Conservation (phyloP, 768 basidiomycete species). For the Gymnopilus dilepis region DNA sequence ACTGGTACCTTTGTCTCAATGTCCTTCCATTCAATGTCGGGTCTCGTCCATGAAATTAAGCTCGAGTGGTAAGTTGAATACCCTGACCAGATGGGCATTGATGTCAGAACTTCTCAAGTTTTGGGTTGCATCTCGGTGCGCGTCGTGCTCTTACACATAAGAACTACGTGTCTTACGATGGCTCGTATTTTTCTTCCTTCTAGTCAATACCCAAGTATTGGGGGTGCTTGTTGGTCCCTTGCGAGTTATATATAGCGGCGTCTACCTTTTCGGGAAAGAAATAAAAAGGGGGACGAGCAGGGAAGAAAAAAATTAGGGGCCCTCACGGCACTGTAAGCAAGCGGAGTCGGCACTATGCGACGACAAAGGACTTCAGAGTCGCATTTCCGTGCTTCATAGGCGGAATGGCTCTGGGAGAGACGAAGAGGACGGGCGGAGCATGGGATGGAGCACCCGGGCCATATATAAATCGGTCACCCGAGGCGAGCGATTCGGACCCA, state of each 20-base stretch:
- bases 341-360: background rate
- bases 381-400: background rate
- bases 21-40: no score
- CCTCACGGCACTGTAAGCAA: background rate
- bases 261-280: slow-evolving; percentile 3
- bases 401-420: background rate
- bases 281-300: background rate
- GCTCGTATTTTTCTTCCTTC: background rate
- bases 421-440: slow-evolving; percentile 18
- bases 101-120: no score
- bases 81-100: no score
- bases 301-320: background rate
- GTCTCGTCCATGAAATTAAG: no score
- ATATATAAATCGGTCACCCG: slow-evolving; percentile 16
- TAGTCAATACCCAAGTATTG: background rate
- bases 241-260: background rate
- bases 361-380: background rate
- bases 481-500: slow-evolving; percentile 16
- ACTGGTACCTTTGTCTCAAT: no score
- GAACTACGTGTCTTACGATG: no score
- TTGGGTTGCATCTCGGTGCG: no score
- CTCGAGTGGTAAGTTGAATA: no score
- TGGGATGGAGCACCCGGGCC: slow-evolving; percentile 11
- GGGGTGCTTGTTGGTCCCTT: slow-evolving; percentile 17
- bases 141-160: no score